Base-by-base conservation (phyloP, 2,329 filamentous ascomycete genomes). In the Camptophora hylomeconis region DNA sequence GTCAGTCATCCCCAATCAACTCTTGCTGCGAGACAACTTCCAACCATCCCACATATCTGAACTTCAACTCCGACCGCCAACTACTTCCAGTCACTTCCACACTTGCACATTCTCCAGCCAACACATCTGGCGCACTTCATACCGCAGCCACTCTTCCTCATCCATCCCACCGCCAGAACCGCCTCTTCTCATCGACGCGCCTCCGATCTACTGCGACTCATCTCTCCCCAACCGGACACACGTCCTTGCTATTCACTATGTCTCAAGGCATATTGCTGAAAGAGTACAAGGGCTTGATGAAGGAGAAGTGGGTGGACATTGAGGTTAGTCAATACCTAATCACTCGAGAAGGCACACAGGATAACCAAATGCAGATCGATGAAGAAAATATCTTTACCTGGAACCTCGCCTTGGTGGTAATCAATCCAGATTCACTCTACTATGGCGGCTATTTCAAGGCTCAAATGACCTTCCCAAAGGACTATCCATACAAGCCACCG, bases 301-400 rank as follows among this genome's bases (percentile, higher is more conserved):
- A 89, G 54, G 86, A 94, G 65, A 83, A 82, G 52, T 98, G 87
- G 87, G 79, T 92, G 11, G 73, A 87, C 45, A 82, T 94, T 42
- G 80, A 92, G 52, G 80, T 84, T 56, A 38, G 69, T 48, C 22
- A 23, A 17, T 12, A 17, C 27, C 20, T 17, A 27, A 17, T 32
- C 25, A 31, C 26, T n/a, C 8, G 24, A 20, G 24, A n/a, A n/a
- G 9, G 10, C 10, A 15, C 18, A 11, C 15, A 28, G 16, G 10
- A 25, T 38, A 32, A 30, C 15, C 14, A 4, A 26, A 28, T 46
- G 46, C 46, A 89, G 72, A 65, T 84, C 19, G 70, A 83, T 40
- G 72, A 84, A 46, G 69, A 75, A n/a, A 83, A 89, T 51, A 73
- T 95, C 38, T 78, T 92, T 50, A 69, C 75, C 40, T 95, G 89